Percentiles rank a stretch among this genome's conserved stretches.
phyloP scores from a whole-genome alignment of 2,329 filamentous ascomycete species.

The Trichoderma simmonsii region DNA sequence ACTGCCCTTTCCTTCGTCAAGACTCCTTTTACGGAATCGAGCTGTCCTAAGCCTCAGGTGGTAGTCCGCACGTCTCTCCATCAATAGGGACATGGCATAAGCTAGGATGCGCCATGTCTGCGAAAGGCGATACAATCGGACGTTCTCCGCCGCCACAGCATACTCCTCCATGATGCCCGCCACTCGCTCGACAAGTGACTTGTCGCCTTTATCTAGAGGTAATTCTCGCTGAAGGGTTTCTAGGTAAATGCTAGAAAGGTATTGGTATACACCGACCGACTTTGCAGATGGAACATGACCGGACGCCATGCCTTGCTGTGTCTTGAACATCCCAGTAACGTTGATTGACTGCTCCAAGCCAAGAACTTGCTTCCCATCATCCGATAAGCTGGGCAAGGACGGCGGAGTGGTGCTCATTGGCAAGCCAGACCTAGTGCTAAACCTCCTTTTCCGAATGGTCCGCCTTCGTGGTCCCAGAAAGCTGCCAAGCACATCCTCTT shows the following conservation, averaged over 20 bases:
- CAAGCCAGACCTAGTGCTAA: conserved; percentile 42
- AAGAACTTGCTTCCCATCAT: conserved; percentile 43
- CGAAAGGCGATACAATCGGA: conserved; percentile 56
- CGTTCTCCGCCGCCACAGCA: conserved; percentile 54
- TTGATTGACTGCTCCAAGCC: conserved; percentile 57
- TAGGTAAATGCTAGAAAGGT: conserved; percentile 55
- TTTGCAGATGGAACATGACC: conserved; percentile 53
- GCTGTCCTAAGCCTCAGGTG: conserved; percentile 51
- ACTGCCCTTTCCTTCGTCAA: conserved; percentile 31
- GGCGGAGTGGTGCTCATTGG: conserved; percentile 55
- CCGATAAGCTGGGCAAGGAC: conserved; percentile 32
- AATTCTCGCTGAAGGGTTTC: conserved; percentile 50
- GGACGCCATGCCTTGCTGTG: conserved; percentile 62
- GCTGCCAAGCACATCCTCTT: conserved; percentile 60
- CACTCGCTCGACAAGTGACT: conserved; percentile 47
- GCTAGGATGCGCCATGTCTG: conserved; percentile 63
- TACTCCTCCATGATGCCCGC: conserved; percentile 53
- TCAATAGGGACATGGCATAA: conserved; percentile 53
- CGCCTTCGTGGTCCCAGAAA: conserved; percentile 52
- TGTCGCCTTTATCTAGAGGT: conserved; percentile 38
- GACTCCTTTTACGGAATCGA: conserved; percentile 35
- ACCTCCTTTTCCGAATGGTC: conserved; percentile 40
- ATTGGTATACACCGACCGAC: conserved; percentile 52
- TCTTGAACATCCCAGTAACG: conserved; percentile 54
- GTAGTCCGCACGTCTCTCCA: conserved; percentile 54